Evolutionary conservation across 129 eudicot genomes (phyloP).

Genomic region (Tanacetum coccineum): DNA sequence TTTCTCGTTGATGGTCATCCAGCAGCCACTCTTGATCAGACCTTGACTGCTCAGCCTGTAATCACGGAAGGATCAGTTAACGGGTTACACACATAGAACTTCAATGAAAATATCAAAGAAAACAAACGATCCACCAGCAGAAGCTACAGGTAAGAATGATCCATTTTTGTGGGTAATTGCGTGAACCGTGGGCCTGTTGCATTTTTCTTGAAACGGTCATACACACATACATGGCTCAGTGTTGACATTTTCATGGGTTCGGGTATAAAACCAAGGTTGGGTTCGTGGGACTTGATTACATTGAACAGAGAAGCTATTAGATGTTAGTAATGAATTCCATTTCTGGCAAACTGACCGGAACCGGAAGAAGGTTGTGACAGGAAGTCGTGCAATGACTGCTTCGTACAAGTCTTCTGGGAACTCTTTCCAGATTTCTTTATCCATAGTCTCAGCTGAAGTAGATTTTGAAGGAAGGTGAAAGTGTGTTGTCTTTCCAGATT

Average conservation of each 20-base stretch:
- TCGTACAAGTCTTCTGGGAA: constrained; percentile 89
- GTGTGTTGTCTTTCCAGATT: no score
- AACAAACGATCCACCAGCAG: constrained; percentile 89
- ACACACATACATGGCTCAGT: constrained; percentile 82
- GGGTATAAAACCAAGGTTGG: constrained; percentile 87
- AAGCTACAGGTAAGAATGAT: constrained; percentile 89
- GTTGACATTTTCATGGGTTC: constrained; percentile 71
- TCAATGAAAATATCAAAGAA: constrained; percentile 70
- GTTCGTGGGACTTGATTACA: constrained; percentile 56
- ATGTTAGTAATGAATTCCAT: constrained; percentile 75
- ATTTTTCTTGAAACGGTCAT: constrained; percentile 63
- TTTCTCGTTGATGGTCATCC: constrained; percentile 55
- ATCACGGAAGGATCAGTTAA: constrained; percentile 70
- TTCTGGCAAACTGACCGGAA: constrained; percentile 83
- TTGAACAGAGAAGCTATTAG: constrained; percentile 65
- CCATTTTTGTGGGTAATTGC: constrained; percentile 65
- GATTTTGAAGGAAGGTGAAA: no score
- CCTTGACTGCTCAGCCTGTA: constrained; percentile 75
- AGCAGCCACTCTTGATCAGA: constrained; percentile 94
- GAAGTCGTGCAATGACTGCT: constrained; percentile 81
- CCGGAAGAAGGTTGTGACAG: constrained; percentile 73
- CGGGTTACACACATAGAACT: constrained; percentile 89
- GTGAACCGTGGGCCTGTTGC: constrained; percentile 78
- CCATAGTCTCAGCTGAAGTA: constrained; percentile 51
- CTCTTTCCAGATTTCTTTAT: constrained; percentile 74